Conservation (phyloP, 2,329 filamentous ascomycete genomes). For the Trichophaea hybrida region DNA sequence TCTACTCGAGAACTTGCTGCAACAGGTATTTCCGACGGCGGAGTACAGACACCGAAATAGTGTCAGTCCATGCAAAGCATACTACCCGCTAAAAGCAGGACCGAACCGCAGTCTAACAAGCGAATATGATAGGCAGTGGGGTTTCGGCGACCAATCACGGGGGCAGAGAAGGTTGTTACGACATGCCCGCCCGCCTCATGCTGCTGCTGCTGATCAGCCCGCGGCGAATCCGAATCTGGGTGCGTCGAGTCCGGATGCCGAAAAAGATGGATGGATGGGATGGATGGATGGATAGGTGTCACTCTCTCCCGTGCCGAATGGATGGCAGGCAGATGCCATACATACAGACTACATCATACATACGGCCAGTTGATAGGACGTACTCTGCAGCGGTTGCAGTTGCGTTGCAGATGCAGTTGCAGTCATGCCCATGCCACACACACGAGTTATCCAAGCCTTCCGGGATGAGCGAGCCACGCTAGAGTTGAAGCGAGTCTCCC, state of each 20-base stretch:
- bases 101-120: not conserved
- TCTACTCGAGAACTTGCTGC: too few relatives aligned
- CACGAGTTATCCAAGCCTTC: too few relatives aligned
- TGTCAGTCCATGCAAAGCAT: not conserved
- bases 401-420: too few relatives aligned
- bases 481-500: too few relatives aligned
- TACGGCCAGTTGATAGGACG: too few relatives aligned
- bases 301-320: not conserved
- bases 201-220: not conserved
- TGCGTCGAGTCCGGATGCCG: not conserved
- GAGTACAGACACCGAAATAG: not conserved
- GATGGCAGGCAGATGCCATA: too few relatives aligned
- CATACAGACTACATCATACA: too few relatives aligned
- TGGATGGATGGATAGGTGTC: too few relatives aligned
- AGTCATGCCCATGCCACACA: too few relatives aligned
- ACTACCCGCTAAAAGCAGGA: not conserved
- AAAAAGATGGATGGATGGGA: not conserved
- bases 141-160: not conserved
- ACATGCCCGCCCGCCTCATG: not conserved
- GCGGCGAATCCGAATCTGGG: not conserved
- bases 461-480: too few relatives aligned
- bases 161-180: not conserved
- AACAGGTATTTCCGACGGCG: not conserved
- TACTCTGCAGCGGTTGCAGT: too few relatives aligned
- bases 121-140: not conserved